phyloP scores from a whole-genome alignment of 805 yeast genomes.

The Yueomyces sinensis region DNA sequence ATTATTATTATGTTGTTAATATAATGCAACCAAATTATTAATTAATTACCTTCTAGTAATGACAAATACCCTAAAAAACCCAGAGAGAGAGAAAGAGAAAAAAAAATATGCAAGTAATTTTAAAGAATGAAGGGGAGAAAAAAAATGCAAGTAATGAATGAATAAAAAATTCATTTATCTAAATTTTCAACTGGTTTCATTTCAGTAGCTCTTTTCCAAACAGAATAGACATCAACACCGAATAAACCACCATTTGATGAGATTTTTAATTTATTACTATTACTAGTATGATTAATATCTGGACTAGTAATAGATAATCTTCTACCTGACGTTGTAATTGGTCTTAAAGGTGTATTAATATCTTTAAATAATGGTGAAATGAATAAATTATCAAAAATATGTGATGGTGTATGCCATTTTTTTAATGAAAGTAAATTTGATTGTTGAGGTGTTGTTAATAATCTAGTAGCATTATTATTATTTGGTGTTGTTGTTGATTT shows the following conservation, averaged over 20 bases:
- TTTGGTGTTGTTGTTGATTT: slow-evolving; percentile 18
- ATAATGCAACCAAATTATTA: no score
- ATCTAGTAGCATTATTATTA: no score
- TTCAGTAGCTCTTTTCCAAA: slow-evolving; percentile 23
- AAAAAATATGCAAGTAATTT: no score
- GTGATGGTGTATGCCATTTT: slow-evolving; percentile 24
- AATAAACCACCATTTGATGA: slow-evolving; percentile 21
- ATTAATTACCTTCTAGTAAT: no score
- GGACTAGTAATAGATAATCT: neutral
- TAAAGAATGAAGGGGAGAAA: no score
- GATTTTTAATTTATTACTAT: slow-evolving; percentile 11
- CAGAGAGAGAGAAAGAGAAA: no score
- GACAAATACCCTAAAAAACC: no score
- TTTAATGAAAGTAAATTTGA: slow-evolving; percentile 10
- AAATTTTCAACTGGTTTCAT: no score
- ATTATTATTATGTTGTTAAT: no score
- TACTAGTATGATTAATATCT: neutral
- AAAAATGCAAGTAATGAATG: no score
- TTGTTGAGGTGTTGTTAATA: slow-evolving; percentile 14
- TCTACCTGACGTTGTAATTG: slow-evolving; percentile 6
- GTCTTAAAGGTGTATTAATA: slow-evolving; percentile 10
- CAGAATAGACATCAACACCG: slow-evolving; percentile 25
- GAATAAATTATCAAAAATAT: slow-evolving; percentile 21
- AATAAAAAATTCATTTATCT: no score
- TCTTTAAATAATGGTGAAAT: slow-evolving; percentile 21